Percentiles rank a stretch among this genome's conserved stretches.
Conservation (phyloP, 2,329 filamentous ascomycete species). For the Cercospora citrullina region DNA sequence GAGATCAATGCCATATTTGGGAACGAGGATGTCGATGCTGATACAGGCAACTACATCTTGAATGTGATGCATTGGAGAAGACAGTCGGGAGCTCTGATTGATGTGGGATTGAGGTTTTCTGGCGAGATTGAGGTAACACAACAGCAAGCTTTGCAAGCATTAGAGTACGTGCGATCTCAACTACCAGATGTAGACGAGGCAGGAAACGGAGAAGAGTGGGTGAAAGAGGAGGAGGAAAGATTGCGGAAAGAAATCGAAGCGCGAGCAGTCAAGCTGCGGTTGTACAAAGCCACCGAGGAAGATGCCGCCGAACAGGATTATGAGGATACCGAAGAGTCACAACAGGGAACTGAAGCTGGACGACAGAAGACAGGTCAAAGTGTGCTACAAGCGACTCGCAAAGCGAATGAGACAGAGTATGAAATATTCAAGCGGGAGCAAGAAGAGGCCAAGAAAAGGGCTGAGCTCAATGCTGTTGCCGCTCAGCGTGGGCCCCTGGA, state of each 20-base stretch:
- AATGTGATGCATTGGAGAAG: constrained; percentile 41
- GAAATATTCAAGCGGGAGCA: constrained; percentile 33
- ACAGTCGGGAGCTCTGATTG: constrained; percentile 41
- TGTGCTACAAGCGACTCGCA: constrained; percentile 31
- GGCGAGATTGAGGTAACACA: constrained; percentile 27
- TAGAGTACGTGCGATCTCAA: constrained; percentile 38
- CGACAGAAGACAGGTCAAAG: constrained; percentile 34
- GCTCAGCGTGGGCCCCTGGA: constrained; percentile 35
- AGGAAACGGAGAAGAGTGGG: constrained; percentile 37
- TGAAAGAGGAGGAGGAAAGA: constrained; percentile 37
- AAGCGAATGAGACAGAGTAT: constrained; percentile 34
- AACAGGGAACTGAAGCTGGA: constrained; percentile 33
- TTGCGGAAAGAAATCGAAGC: constrained; percentile 35
- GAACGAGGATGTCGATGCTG: constrained; percentile 32
- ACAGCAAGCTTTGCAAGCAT: constrained; percentile 35
- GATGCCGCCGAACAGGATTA: constrained; percentile 19
- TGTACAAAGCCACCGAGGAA: constrained; percentile 37
- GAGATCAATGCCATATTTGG: constrained; percentile 39
- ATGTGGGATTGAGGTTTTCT: constrained; percentile 39
- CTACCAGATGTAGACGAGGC: constrained; percentile 40
- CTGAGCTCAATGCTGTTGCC: constrained; percentile 27
- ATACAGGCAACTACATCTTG: constrained; percentile 41
- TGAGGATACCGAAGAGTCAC: constrained; percentile 21
- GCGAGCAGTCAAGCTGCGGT: constrained; percentile 37
- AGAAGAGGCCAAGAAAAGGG: constrained; percentile 24